A percentile compares a stretch with the other conserved stretches of the same genome.
Evolutionary conservation across 2,329 filamentous ascomycete species (phyloP).

Genomic region (Botrytis tulipae): DNA sequence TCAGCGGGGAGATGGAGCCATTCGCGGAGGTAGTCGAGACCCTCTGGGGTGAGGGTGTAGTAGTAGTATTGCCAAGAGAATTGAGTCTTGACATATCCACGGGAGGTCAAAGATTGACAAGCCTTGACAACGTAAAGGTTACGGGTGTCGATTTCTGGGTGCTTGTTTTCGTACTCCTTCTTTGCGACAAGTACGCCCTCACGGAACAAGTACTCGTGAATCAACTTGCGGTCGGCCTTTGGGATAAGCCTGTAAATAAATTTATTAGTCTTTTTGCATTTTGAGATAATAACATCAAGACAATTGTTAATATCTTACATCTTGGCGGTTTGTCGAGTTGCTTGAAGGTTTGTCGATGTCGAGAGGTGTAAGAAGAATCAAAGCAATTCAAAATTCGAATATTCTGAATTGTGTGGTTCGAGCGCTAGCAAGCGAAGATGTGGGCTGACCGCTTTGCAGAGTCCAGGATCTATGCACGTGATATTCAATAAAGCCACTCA

Average conservation of each 20-base stretch:
- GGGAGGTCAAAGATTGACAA: conserved; percentile 95
- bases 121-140: conserved; percentile 99
- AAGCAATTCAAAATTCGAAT: conserved; percentile 17
- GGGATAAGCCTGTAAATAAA: conserved; percentile 86
- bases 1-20: conserved; percentile 99
- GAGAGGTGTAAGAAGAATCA: conserved; percentile 22
- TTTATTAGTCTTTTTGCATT: conserved; percentile 14
- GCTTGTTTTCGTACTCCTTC: conserved; percentile 99
- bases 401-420: conserved; percentile 20
- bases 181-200: conserved; percentile 92
- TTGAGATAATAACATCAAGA: not conserved
- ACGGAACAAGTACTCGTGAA: conserved; percentile 99
- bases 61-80: conserved; percentile 99
- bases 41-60: conserved; percentile 99
- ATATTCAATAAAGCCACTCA: not conserved
- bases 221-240: conserved; percentile 99
- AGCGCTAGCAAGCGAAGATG: conserved; percentile 23
- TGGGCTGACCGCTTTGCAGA: conserved; percentile 14
- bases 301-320: conserved; percentile 39
- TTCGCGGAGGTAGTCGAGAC: conserved; percentile 99
- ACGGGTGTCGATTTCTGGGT: conserved; percentile 98
- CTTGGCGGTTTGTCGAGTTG: conserved; percentile 43
- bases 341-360: conserved; percentile 23
- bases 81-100: conserved; percentile 98
- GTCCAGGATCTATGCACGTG: not conserved